These are phyloP conservation scores for Talaromyces sp. DNA, from an alignment of 2,329 filamentous ascomycete genomes.

Conservation along the genomic window DNA sequence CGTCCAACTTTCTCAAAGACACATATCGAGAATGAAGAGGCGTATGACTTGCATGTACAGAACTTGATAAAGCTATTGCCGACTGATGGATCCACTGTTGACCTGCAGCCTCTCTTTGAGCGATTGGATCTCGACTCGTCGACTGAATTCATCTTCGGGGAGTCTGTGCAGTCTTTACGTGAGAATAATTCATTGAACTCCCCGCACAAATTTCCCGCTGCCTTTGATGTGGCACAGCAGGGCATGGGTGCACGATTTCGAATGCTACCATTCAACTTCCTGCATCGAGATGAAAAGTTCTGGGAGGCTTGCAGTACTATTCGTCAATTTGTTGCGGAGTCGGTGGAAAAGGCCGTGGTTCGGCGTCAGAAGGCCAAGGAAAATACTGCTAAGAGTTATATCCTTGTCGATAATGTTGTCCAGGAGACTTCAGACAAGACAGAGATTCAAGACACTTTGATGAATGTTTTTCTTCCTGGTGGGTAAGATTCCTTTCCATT, in stretches of 20 bases:
- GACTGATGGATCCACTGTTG: conserved; percentile 59
- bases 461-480: conserved; percentile 55
- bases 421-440: conserved; percentile 45
- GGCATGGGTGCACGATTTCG: conserved; percentile 29
- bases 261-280: conserved; percentile 23
- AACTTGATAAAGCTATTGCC: conserved; percentile 61
- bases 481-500: conserved; percentile 24
- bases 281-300: conserved; percentile 16
- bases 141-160: conserved; percentile 65
- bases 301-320: conserved; percentile 12
- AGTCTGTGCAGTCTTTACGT: conserved; percentile 47
- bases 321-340: conserved; percentile 39
- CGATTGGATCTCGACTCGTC: conserved; percentile 65
- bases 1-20: conserved; percentile 80
- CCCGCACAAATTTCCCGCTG: conserved; percentile 42
- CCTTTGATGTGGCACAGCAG: conserved; percentile 32
- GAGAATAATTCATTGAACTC: neutral
- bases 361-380: conserved; percentile 56
- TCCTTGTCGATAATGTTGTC: conserved; percentile 51
- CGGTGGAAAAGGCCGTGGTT: conserved; percentile 66
- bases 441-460: conserved; percentile 47
- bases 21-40: conserved; percentile 53
- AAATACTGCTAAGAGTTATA: conserved; percentile 44
- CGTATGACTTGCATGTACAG: conserved; percentile 60
- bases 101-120: conserved; percentile 63